phyloP scores from a whole-genome alignment of 208 protist species.

The Leishmania major region DNA sequence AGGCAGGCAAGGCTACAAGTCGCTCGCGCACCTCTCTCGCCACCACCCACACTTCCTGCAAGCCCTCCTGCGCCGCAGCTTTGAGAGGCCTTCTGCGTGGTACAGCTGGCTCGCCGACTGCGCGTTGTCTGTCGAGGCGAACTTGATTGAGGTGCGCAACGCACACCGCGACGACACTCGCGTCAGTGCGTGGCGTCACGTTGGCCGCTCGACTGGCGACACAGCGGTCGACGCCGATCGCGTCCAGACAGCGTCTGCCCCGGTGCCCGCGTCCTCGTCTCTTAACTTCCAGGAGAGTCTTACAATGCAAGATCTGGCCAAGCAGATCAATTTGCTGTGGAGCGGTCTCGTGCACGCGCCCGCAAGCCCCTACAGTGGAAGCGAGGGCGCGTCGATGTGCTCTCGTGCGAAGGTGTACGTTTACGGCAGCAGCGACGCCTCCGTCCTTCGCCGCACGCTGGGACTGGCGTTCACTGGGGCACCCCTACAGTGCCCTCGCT shows the following conservation, averaged over 20 bases:
- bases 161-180: conserved; percentile 15
- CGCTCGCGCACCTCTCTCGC: conserved; percentile 39
- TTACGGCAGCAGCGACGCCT: conserved; percentile 58
- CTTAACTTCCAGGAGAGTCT: conserved; percentile 26
- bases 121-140: conserved; percentile 28
- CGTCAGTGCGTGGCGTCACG: neutral
- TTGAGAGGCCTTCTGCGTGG: conserved; percentile 42
- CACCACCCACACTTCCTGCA: conserved; percentile 57
- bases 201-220: neutral
- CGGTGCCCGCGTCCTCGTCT: neutral
- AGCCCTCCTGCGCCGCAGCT: conserved; percentile 49
- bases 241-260: neutral
- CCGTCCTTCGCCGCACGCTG: conserved; percentile 56
- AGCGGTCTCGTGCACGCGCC: neutral
- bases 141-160: conserved; percentile 35
- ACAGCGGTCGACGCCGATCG: neutral
- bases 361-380: neutral
- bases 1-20: conserved; percentile 50
- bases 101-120: conserved; percentile 49
- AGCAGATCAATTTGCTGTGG: conserved; percentile 36
- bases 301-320: conserved; percentile 44
- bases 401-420: conserved; percentile 36
- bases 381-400: neutral
- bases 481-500: neutral
- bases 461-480: conserved; percentile 8